Conservation (phyloP, 108 stramenopile genomes). For the Skeletonema menzelii region DNA sequence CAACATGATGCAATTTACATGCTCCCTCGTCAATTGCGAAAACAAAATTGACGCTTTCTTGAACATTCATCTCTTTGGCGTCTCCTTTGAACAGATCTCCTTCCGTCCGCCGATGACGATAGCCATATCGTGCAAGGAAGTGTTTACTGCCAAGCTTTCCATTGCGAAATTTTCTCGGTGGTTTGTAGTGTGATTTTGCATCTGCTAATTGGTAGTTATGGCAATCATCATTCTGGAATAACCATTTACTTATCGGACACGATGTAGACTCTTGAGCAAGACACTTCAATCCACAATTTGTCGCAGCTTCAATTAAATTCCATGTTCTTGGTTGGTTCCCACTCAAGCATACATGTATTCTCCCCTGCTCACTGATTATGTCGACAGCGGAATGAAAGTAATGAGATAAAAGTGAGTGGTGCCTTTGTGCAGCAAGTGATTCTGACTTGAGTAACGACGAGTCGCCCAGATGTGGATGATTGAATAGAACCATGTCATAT, state of each 20-base stretch:
- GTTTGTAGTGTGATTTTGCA: conserved; percentile 38
- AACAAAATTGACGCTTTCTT: conserved; percentile 55
- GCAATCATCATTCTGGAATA: conserved; percentile 29
- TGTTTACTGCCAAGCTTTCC: conserved; percentile 64
- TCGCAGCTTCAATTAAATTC: conserved; percentile 47
- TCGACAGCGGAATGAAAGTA: conserved; percentile 61
- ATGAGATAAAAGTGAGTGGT: conserved; percentile 54
- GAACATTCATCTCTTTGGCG: conserved; percentile 52
- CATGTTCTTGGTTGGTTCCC: conserved; percentile 66
- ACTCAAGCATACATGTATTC: conserved; percentile 64
- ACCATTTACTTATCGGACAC: conserved; percentile 39
- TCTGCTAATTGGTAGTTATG: conserved; percentile 6
- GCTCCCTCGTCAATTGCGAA: conserved; percentile 25
- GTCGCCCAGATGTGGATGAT: conserved; percentile 76
- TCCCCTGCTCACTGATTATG: conserved; percentile 28
- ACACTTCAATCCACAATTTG: conserved; percentile 28
- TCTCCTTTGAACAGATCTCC: conserved; percentile 53
- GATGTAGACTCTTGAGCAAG: conserved; percentile 28
- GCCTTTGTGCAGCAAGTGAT: conserved; percentile 42
- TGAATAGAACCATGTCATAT: conserved; percentile 66
- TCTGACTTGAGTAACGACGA: conserved; percentile 32
- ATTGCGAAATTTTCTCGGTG: conserved; percentile 65
- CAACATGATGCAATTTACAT: background rate
- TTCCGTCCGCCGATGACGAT: conserved; percentile 69
- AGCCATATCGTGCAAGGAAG: conserved; percentile 62